phyloP scores from a whole-genome alignment of 495 filamentous ascomycete genomes.

The Cudoniella acicularis region DNA sequence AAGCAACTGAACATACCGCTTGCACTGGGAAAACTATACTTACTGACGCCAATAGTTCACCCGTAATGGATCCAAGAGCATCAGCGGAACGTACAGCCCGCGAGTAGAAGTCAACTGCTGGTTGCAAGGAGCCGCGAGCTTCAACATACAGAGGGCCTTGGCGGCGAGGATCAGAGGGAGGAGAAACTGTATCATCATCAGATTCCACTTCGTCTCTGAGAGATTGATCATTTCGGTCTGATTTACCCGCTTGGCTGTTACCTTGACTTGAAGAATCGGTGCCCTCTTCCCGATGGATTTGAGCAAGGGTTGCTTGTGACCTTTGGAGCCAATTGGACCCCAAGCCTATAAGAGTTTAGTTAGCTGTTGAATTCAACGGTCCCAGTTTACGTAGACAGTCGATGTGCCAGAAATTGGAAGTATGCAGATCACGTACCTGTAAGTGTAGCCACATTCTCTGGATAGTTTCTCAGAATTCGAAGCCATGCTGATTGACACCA shows the following conservation, averaged over 20 bases:
- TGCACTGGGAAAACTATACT: constrained; percentile 18
- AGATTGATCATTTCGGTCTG: neutral
- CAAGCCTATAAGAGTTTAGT: constrained; percentile 33
- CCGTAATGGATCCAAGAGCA: constrained; percentile 32
- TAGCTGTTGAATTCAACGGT: neutral
- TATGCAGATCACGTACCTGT: too few relatives aligned
- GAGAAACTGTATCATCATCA: constrained; percentile 36
- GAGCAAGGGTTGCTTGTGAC: constrained; percentile 43
- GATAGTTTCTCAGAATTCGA: constrained; percentile 36
- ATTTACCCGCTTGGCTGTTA: constrained; percentile 28
- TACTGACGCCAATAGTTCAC: constrained; percentile 40
- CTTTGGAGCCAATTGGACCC: constrained; percentile 46
- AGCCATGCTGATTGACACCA: constrained; percentile 47
- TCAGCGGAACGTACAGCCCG: constrained; percentile 38
- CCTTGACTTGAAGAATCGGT: constrained; percentile 27
- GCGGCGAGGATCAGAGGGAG: constrained; percentile 13
- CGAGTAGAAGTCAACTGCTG: constrained; percentile 45
- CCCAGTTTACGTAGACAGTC: neutral
- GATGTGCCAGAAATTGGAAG: neutral
- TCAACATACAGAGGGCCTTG: constrained; percentile 39
- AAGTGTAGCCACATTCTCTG: constrained; percentile 38
- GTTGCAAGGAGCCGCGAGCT: constrained; percentile 42
- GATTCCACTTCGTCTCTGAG: constrained; percentile 25
- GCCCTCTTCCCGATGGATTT: constrained; percentile 43
- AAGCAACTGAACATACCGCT: too few relatives aligned